Evolutionary conservation across 2,329 filamentous ascomycete genomes (phyloP).

Genomic region (Trichoderma sp.): DNA sequence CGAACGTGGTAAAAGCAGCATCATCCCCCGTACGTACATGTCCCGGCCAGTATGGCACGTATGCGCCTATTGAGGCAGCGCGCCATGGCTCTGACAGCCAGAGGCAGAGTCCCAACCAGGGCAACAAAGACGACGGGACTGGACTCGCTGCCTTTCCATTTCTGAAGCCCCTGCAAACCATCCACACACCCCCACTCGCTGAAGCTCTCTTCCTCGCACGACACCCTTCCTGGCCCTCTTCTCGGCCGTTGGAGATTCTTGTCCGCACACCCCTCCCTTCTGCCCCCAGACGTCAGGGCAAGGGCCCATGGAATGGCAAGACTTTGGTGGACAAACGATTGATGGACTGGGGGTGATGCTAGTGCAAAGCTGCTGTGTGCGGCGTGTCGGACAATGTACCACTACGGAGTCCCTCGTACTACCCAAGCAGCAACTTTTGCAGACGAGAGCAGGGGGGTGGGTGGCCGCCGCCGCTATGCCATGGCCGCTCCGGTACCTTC

Average conservation of each 20-base stretch:
- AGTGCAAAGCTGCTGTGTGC: neutral
- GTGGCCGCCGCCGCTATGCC: neutral
- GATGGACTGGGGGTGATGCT: neutral
- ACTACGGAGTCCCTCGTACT: too few species aligned
- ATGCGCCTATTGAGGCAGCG: slow-evolving; percentile 1
- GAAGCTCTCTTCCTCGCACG: slow-evolving; percentile 8
- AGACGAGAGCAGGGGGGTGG: slow-evolving; percentile 6
- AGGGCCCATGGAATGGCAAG: slow-evolving; percentile 13
- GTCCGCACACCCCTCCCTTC: neutral
- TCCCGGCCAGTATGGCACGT: neutral
- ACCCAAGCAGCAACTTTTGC: neutral
- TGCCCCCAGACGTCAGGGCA: slow-evolving; percentile 13
- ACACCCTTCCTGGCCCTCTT: slow-evolving; percentile 10
- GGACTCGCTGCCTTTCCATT: neutral
- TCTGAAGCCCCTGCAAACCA: slow-evolving; percentile 11
- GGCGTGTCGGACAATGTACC: too few species aligned
- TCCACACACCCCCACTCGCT: slow-evolving; percentile 26
- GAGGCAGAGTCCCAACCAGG: too few species aligned
- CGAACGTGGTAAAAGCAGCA: too few species aligned
- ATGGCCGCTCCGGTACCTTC: slow-evolving; percentile 21
- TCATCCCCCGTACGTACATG: too few species aligned
- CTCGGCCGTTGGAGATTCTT: neutral
- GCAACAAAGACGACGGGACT: too few species aligned
- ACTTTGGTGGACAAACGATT: slow-evolving; percentile 17
- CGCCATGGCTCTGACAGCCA: slow-evolving; percentile 7